Evolutionary conservation across 176 grass and related monocot species (phyloP), one percentile per base, ranked within the genome.

Genomic region (Saccharum officinarum): DNA sequence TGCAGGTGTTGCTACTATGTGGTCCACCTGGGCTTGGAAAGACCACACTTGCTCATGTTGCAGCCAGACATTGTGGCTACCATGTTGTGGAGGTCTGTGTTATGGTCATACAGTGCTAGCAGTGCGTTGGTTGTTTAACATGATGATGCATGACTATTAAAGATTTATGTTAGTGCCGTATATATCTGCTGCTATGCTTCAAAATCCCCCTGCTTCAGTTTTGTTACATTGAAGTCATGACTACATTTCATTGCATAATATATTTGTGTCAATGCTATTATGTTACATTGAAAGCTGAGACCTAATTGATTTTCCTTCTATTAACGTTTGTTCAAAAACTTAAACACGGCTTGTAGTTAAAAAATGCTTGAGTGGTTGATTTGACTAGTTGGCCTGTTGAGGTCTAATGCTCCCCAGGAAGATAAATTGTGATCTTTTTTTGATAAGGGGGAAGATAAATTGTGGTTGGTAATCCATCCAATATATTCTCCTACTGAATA

Each of bases 11-110:
- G 89, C 80, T 98, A 85, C 83, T 98, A 60, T 98, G 96, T 91
- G 96, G 96, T 40, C 85, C 96, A 75, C 93, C 96, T 67, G 96
- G 96, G 30, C 96, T 98, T 86, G 96, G 93, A 65, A 98, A 98
- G 69, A 95, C 96, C 50, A 98, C 96, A 31, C 96, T 98, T 78
- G 93, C 96, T 52, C 93, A 98, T 90, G 89, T 98, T 31, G 89
- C 91, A 71, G 93, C 93, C 34, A 95, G 85, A 77, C 96, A 95
- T 90, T 98, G 96, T 87, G 96, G 96, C 72, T 98, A 98, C 83
- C 89, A 89, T 87, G 96, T 94, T 76, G 84, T 95, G 61, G 96
- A 98, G 96, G 96, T 98, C 61, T 92, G 73, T 63, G 30, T 54
- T 80, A 61, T 71, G 31, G 67, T 84, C 63, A 25, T 73, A 37